phyloP scores from a whole-genome alignment of 2,329 filamentous ascomycete species.

The Endocalyx cinctus region DNA sequence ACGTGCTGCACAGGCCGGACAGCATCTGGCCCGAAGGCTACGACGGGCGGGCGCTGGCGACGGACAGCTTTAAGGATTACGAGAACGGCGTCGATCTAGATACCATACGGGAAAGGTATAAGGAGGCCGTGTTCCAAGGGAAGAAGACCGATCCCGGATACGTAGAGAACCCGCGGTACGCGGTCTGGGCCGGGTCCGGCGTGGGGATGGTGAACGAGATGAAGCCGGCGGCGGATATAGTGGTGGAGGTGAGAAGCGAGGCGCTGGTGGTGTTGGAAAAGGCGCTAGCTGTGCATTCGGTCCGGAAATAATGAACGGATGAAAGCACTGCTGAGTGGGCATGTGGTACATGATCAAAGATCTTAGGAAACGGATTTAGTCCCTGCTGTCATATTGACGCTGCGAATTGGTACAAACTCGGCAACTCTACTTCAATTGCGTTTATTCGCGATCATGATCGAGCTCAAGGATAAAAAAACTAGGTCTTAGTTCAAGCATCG shows the following conservation, averaged over 20 bases:
- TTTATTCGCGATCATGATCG: too few species aligned
- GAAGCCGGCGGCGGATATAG: conserved; percentile 1
- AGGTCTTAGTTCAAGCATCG: too few species aligned
- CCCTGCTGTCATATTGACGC: too few species aligned
- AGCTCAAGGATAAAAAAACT: too few species aligned
- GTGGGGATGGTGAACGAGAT: conserved; percentile 7
- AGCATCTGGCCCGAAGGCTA: conserved; percentile 38
- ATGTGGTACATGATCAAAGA: too few species aligned
- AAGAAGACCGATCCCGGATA: conserved; percentile 2
- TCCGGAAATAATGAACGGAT: not conserved
- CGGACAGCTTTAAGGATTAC: conserved; percentile 2
- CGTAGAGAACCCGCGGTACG: not conserved
- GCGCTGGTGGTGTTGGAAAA: too few species aligned
- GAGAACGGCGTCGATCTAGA: conserved; percentile 3
- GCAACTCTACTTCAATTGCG: too few species aligned
- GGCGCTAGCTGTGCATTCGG: not conserved
- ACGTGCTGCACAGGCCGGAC: conserved; percentile 38
- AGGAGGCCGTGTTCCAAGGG: conserved; percentile 5
- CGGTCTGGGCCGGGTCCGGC: conserved; percentile 7
- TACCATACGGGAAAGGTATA: conserved; percentile 1
- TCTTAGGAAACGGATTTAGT: too few species aligned
- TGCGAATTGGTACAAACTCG: too few species aligned
- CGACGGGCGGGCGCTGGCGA: conserved; percentile 4
- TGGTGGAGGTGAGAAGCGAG: not conserved
- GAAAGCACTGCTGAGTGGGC: too few species aligned